phyloP scores from a whole-genome alignment of 495 filamentous ascomycete species.

The Daldinia decipiens region DNA sequence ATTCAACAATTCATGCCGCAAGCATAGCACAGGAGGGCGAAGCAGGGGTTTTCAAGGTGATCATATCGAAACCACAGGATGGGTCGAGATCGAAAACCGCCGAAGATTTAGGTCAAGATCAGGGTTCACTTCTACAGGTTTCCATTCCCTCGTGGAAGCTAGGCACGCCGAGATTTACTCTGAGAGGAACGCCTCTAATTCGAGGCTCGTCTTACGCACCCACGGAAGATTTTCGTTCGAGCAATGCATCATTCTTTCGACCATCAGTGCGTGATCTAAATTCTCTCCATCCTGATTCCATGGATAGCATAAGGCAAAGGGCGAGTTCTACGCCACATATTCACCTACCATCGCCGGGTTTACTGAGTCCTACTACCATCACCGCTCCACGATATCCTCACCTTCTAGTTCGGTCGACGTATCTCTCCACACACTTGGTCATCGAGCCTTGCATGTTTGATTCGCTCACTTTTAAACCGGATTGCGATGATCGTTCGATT shows the following conservation, averaged over 20 bases:
- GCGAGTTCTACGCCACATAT: slow-evolving; percentile 47
- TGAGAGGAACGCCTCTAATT: slow-evolving; percentile 79
- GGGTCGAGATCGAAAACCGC: slow-evolving; percentile 70
- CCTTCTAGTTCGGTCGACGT: slow-evolving; percentile 51
- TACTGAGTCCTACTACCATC: slow-evolving; percentile 39
- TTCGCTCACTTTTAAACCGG: slow-evolving; percentile 72
- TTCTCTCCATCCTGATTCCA: slow-evolving; percentile 43
- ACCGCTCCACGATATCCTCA: slow-evolving; percentile 40
- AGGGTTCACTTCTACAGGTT: slow-evolving; percentile 72
- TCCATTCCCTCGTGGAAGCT: slow-evolving; percentile 89
- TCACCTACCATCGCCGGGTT: slow-evolving; percentile 41
- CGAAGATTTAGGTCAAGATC: slow-evolving; percentile 60
- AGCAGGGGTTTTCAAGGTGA: slow-evolving; percentile 78
- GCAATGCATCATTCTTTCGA: slow-evolving; percentile 56
- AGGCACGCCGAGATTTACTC: slow-evolving; percentile 83
- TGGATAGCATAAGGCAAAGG: slow-evolving; percentile 45
- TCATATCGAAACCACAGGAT: slow-evolving; percentile 79
- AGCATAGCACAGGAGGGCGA: slow-evolving; percentile 64
- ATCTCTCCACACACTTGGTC: slow-evolving; percentile 56
- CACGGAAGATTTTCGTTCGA: slow-evolving; percentile 60
- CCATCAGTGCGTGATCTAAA: slow-evolving; percentile 43
- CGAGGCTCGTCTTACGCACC: slow-evolving; percentile 75
- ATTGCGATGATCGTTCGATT: slow-evolving; percentile 78
- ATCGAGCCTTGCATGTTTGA: slow-evolving; percentile 80
- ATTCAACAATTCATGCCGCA: slow-evolving; percentile 58